A percentile compares a stretch with the other conserved stretches of the same genome.
Conservation (phyloP, 169 alveolate species). For the Eimeria praecox region DNA sequence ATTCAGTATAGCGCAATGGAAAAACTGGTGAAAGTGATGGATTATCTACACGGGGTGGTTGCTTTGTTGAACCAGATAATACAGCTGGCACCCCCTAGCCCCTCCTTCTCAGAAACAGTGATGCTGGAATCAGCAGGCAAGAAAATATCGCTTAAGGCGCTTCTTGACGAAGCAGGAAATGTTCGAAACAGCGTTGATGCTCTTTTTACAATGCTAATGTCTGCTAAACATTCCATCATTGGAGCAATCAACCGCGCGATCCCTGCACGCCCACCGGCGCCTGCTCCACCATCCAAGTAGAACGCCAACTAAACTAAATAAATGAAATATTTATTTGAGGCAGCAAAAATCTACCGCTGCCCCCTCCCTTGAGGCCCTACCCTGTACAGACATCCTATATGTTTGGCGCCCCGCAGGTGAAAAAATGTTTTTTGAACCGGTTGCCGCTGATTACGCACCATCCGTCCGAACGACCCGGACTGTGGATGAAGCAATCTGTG, state of each 20-base stretch:
- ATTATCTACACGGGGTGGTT: conserved; percentile 14
- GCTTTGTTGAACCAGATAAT: conserved; percentile 46
- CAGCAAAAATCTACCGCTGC: not conserved
- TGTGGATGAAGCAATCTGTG: not conserved
- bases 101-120: conserved; percentile 37
- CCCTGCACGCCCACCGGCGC: conserved; percentile 10
- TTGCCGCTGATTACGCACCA: not conserved
- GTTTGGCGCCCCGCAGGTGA: conserved; percentile 15
- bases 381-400: not conserved
- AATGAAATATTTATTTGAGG: not conserved
- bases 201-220: not conserved
- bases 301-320: not conserved
- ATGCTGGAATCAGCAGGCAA: conserved; percentile 44
- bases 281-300: not conserved
- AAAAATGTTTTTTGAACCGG: not conserved
- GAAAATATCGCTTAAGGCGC: conserved; percentile 22
- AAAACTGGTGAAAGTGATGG: conserved; percentile 38
- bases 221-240: conserved; percentile 37
- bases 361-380: not conserved
- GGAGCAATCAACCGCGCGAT: conserved; percentile 42
- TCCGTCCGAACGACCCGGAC: not conserved
- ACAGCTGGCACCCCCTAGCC: conserved; percentile 31
- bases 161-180: not conserved
- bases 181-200: conserved; percentile 11
- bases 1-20: conserved; percentile 21